Conservation (phyloP, 495 filamentous ascomycete genomes). For the Aspergillus haitiensis region DNA sequence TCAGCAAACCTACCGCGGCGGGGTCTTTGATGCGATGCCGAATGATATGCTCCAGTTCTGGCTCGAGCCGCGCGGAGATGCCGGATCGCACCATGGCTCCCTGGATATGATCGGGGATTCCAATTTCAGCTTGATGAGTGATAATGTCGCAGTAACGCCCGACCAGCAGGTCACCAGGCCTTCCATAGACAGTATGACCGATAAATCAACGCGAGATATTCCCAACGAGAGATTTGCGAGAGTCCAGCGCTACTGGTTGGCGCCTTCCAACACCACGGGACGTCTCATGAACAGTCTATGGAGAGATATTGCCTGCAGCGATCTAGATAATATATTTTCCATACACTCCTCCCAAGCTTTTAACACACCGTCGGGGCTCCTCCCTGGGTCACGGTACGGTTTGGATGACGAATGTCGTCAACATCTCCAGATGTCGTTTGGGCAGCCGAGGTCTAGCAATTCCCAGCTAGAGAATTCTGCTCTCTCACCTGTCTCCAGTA, state of each 20-base stretch:
- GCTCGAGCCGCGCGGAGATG: constrained; percentile 42
- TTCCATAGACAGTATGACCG: constrained; percentile 28
- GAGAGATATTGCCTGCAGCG: constrained; percentile 45
- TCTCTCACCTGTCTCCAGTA: constrained; percentile 30
- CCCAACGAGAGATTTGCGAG: constrained; percentile 49
- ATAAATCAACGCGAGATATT: constrained; percentile 39
- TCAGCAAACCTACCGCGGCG: constrained; percentile 27
- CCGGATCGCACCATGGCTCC: constrained; percentile 37
- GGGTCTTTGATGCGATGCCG: constrained; percentile 32
- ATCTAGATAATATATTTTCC: constrained; percentile 49
- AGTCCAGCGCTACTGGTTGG: constrained; percentile 53
- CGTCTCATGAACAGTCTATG: constrained; percentile 52
- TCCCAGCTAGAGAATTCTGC: constrained; percentile 26
- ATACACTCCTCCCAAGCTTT: constrained; percentile 26
- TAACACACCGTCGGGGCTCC: constrained; percentile 25
- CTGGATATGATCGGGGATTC: constrained; percentile 36
- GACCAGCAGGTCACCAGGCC: constrained; percentile 29
- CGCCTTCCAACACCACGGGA: constrained; percentile 42
- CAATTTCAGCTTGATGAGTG: constrained; percentile 34
- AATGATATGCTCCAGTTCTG: constrained; percentile 44
- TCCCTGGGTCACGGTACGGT: constrained; percentile 46
- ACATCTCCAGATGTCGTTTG: constrained; percentile 43
- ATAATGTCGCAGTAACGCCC: constrained; percentile 27
- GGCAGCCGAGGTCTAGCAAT: constrained; percentile 23
- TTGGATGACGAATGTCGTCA: constrained; percentile 51